Conservation (phyloP, 371 early-diverging fungal species). For the Coemansia sp. region DNA sequence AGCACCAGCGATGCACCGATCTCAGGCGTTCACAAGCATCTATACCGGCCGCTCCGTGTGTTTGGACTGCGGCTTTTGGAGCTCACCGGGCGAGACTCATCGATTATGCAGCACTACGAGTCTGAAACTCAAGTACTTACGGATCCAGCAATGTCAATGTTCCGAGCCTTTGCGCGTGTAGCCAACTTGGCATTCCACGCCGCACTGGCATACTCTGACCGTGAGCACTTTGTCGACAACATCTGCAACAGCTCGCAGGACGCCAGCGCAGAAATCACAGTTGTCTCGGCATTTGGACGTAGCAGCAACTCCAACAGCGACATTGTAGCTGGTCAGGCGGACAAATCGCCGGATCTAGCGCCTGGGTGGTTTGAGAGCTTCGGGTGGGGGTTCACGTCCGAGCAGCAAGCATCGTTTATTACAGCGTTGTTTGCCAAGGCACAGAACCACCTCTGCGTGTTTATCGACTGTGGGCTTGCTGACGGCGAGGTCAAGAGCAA, state of each 20-base stretch:
- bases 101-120: slow-evolving; percentile 70
- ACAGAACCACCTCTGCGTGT: slow-evolving; percentile 57
- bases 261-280: slow-evolving; percentile 48
- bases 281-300: slow-evolving; percentile 56
- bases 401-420: slow-evolving; percentile 55
- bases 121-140: slow-evolving; percentile 55
- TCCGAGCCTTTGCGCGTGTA: slow-evolving; percentile 70
- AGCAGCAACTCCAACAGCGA: slow-evolving; percentile 14
- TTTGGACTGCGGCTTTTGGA: slow-evolving; percentile 70
- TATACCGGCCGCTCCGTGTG: slow-evolving; percentile 41
- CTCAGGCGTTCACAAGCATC: not conserved
- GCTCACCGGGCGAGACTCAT: slow-evolving; percentile 68
- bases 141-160: slow-evolving; percentile 73
- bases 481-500: slow-evolving; percentile 7
- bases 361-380: slow-evolving; percentile 45
- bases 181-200: slow-evolving; percentile 57
- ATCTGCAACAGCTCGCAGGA: slow-evolving; percentile 53
- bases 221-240: slow-evolving; percentile 55
- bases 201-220: slow-evolving; percentile 42
- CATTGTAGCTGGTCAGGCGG: not conserved
- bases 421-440: slow-evolving; percentile 52
- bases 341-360: not conserved
- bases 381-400: slow-evolving; percentile 47
- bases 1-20: not conserved
- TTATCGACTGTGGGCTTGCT: slow-evolving; percentile 74